phyloP scores from a whole-genome alignment of 257 asterid species.

The Craterostigma plantagineum region DNA sequence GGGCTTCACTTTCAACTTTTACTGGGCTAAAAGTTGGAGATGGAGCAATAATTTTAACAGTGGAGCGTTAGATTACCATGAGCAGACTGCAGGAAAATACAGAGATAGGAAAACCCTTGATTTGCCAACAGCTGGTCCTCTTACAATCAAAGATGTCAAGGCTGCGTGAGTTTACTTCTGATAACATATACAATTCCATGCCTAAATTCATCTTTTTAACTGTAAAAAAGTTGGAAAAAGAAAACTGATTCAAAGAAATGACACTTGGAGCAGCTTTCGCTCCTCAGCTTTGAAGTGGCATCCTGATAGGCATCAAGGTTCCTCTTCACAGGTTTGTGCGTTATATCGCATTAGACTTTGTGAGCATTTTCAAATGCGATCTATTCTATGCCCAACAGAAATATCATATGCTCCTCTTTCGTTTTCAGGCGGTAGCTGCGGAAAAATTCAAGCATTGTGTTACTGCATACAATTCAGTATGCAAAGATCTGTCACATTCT shows the following conservation, averaged over 20 bases:
- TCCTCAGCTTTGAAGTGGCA: constrained; percentile 82
- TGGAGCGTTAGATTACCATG: constrained; percentile 17
- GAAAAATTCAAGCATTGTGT: constrained; percentile 70
- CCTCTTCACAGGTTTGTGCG: constrained; percentile 48
- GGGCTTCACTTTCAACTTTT: constrained; percentile 30
- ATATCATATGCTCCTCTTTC: not conserved
- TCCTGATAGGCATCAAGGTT: constrained; percentile 81
- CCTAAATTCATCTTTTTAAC: not conserved
- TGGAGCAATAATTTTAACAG: constrained; percentile 18
- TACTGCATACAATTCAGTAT: constrained; percentile 60
- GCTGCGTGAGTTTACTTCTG: constrained; percentile 73
- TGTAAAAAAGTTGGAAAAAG: not conserved
- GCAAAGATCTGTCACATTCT: constrained; percentile 23
- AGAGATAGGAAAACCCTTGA: constrained; percentile 59
- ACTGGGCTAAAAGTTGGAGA: constrained; percentile 19
- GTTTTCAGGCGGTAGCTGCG: constrained; percentile 51
- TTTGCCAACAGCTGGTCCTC: constrained; percentile 52
- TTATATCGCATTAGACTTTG: not conserved
- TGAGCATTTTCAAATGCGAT: not conserved
- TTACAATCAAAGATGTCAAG: constrained; percentile 68
- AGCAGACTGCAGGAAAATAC: constrained; percentile 15
- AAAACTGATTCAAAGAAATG: constrained; percentile 10
- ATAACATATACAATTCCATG: not conserved
- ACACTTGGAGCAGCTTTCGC: constrained; percentile 36
- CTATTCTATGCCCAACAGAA: not conserved